Percentiles rank a stretch among this genome's conserved stretches.
Evolutionary conservation across 495 filamentous ascomycete genomes (phyloP).

Genomic region (Alectoria sarmentosa): DNA sequence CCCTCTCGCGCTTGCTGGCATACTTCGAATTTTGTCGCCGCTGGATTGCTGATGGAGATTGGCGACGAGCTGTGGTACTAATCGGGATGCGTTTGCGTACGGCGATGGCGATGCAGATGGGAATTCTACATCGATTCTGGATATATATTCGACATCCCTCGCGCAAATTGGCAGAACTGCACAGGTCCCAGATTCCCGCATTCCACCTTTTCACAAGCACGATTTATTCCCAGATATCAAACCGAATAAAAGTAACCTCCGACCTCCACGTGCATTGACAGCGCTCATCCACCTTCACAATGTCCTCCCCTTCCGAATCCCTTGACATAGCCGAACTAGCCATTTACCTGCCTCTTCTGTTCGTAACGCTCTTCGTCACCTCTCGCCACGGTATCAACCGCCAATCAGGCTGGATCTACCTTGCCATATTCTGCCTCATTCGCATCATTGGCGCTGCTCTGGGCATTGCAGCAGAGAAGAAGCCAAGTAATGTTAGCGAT

Average conservation of each 20-base stretch:
- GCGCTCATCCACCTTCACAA: not conserved
- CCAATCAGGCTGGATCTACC: slow-evolving; percentile 20
- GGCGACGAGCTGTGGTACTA: no score
- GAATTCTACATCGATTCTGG: not conserved
- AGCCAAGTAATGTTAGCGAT: slow-evolving; percentile 4
- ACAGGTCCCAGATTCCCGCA: not conserved
- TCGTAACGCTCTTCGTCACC: slow-evolving; percentile 14
- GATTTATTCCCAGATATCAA: not conserved
- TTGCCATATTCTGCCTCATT: slow-evolving; percentile 17
- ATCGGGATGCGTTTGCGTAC: no score
- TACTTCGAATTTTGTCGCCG: no score
- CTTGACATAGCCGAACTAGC: slow-evolving; percentile 22
- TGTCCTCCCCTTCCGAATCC: slow-evolving; percentile 8
- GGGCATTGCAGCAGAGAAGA: slow-evolving; percentile 8
- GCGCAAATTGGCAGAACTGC: not conserved
- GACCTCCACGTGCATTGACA: not conserved
- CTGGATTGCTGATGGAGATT: no score
- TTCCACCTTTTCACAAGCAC: not conserved
- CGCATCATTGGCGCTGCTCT: slow-evolving; percentile 17
- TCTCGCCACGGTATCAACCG: slow-evolving; percentile 19
- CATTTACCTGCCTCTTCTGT: slow-evolving; percentile 18
- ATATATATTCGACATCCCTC: not conserved
- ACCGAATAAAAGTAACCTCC: not conserved
- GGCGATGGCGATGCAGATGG: not conserved
- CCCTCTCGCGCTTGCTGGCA: no score